Evolutionary conservation across 2,329 filamentous ascomycete species (phyloP).

Genomic region (Colletotrichum godetiae): DNA sequence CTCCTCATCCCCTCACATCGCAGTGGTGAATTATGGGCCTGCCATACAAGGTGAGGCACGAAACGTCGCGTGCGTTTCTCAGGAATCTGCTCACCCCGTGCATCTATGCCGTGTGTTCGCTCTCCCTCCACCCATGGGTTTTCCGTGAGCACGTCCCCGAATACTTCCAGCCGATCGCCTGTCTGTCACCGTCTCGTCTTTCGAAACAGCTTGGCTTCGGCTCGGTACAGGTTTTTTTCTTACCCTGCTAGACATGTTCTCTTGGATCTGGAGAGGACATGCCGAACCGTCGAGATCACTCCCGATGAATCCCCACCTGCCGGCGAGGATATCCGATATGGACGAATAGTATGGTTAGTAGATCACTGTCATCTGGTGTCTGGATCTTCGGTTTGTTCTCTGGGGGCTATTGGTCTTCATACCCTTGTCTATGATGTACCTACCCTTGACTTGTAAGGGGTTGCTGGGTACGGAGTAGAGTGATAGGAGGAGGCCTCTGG

Average conservation of each 20-base stretch:
- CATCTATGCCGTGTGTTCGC: not conserved
- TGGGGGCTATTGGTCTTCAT: not conserved
- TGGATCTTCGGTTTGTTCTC: not conserved
- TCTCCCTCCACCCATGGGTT: not conserved
- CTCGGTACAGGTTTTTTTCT: not conserved
- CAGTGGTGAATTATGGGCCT: not conserved
- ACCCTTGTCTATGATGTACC: no score
- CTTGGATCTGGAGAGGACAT: not conserved
- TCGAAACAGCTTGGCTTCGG: not conserved
- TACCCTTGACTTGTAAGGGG: not conserved
- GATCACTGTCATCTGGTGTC: not conserved
- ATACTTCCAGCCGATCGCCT: not conserved
- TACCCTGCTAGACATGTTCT: not conserved
- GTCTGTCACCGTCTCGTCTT: not conserved
- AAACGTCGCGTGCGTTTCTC: constrained; percentile 25
- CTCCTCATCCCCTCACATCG: not conserved
- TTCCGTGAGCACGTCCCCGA: not conserved
- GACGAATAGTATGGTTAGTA: not conserved
- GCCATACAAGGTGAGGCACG: constrained; percentile 11
- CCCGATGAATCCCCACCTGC: not conserved
- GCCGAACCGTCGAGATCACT: not conserved
- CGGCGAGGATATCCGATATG: not conserved
- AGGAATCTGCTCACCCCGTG: constrained; percentile 1
- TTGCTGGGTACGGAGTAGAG: no score
- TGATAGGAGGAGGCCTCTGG: not conserved